Base-by-base conservation (phyloP, 2,329 filamentous ascomycete genomes). In the Zarea fungicola region DNA sequence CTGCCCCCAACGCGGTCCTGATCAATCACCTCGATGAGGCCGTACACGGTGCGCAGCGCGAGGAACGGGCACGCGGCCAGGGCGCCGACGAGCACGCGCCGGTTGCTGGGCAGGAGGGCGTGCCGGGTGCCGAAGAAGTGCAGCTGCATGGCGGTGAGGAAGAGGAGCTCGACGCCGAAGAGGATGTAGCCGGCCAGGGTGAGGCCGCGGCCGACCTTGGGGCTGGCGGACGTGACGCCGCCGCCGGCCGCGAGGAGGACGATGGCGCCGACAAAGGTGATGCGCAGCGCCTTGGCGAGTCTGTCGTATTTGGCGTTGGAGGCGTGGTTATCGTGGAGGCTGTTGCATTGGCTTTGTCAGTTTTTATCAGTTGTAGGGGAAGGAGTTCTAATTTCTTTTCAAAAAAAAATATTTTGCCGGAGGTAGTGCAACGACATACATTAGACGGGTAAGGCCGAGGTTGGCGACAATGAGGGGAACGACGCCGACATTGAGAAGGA, bases 401-500 rank as follows among this genome's bases (percentile, higher is more conserved):
- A 29, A 13, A 29, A 13, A 29, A 13, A 29, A 10, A n/a, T n/a
- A n/a, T n/a, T n/a, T n/a, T n/a, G n/a, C n/a, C n/a, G n/a, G n/a
- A n/a, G n/a, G n/a, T n/a, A n/a, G n/a, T n/a, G n/a, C n/a, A 19
- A 13, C n/a, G 11, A 44, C 60, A 40, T 54, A 61, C 61, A 62
- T 52, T 48, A 62, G 42, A 37, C 60, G 56, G 7, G 55, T 56
- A 26, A 62, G 52, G 8, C 60, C 61, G 11, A 61, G 32, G 6
- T 56, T 48, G 10, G 59, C 56, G 9, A 62, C 44, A 9, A 63
- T 50, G 7, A 64, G 54, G 7, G 61, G 58, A 6, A 63, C 54
- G 5, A 62, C 55, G 25, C 61, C 61, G 19, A 63, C 55, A 44
- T 63, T 63, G 41, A 63, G 59, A 5, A 62, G 55, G 18, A 62